Evolutionary conservation across 75 land plant species (phyloP).

Genomic region (Pinus taeda): DNA sequence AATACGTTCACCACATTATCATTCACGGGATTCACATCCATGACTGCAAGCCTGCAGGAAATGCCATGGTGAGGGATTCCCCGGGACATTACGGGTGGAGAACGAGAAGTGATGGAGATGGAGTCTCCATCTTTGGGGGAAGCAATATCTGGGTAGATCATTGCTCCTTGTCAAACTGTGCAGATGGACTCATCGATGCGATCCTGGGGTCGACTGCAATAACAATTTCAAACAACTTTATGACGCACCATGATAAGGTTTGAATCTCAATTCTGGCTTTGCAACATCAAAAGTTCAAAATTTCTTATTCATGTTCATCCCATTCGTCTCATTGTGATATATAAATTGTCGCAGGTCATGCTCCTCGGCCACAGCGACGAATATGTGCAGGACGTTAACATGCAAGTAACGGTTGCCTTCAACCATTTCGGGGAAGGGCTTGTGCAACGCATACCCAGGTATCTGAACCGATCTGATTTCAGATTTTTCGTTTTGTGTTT

Average conservation of each 20-base stretch:
- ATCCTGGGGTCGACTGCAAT: constrained; percentile 72
- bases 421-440: constrained; percentile 77
- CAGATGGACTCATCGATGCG: constrained; percentile 82
- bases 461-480: not conserved
- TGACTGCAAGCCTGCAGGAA: constrained; percentile 73
- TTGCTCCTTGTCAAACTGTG: constrained; percentile 61
- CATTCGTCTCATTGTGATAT: too few species aligned
- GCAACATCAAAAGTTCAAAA: too few species aligned
- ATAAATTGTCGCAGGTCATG: constrained; percentile 47
- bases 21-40: constrained; percentile 35
- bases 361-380: constrained; percentile 60
- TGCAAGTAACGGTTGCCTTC: constrained; percentile 85
- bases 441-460: constrained; percentile 87
- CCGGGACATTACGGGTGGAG: constrained; percentile 70
- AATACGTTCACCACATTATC: constrained; percentile 19
- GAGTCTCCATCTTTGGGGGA: constrained; percentile 57
- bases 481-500: not conserved
- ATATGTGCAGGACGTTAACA: constrained; percentile 42
- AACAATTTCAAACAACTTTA: constrained; percentile 81
- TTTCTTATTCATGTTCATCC: not conserved
- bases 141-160: constrained; percentile 82
- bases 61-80: constrained; percentile 73
- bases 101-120: constrained; percentile 79
- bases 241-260: constrained; percentile 89
- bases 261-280: not conserved